Percentiles rank a stretch among this genome's conserved stretches.
These are phyloP conservation scores for Dioscorea zingiberensis DNA, from an alignment of 106 monocot species.

Conservation along the genomic window DNA sequence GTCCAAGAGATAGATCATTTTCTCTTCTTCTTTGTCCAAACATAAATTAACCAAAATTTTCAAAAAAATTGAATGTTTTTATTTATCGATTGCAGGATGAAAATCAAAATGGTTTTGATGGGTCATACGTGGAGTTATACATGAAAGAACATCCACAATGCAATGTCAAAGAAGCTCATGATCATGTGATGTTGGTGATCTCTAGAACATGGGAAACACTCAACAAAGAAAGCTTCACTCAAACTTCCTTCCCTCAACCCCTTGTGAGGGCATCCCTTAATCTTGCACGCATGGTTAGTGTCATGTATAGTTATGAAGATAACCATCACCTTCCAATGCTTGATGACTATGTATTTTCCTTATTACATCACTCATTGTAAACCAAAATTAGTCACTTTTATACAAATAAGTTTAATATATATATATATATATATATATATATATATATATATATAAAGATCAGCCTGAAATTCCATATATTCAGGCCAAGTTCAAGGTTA, in stretches of 20 bases:
- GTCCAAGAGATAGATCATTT: too few species aligned
- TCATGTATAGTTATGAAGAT: slow-evolving; percentile 36
- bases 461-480: too few species aligned
- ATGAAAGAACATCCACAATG: slow-evolving; percentile 27
- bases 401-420: too few species aligned
- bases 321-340: slow-evolving; percentile 25
- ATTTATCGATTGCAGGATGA: slow-evolving; percentile 29
- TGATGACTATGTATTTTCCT: slow-evolving; percentile 13
- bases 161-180: slow-evolving; percentile 6
- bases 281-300: slow-evolving; percentile 27
- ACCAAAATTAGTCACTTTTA: too few species aligned
- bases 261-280: slow-evolving; percentile 19
- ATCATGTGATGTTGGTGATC: slow-evolving; percentile 26
- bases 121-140: slow-evolving; percentile 45
- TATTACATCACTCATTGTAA: slow-evolving; percentile 24
- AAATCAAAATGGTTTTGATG: slow-evolving; percentile 51
- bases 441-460: too few species aligned
- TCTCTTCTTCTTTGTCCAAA: too few species aligned
- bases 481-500: too few species aligned
- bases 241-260: slow-evolving; percentile 2
- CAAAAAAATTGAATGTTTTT: too few species aligned
- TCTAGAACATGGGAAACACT: slow-evolving; percentile 29
- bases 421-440: too few species aligned
- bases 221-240: slow-evolving; percentile 25
- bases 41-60: too few species aligned